Evolutionary conservation across 192 early-diverging fungal genomes (phyloP), one percentile per base, ranked within the genome.

Genomic region (Coemansia sp.): DNA sequence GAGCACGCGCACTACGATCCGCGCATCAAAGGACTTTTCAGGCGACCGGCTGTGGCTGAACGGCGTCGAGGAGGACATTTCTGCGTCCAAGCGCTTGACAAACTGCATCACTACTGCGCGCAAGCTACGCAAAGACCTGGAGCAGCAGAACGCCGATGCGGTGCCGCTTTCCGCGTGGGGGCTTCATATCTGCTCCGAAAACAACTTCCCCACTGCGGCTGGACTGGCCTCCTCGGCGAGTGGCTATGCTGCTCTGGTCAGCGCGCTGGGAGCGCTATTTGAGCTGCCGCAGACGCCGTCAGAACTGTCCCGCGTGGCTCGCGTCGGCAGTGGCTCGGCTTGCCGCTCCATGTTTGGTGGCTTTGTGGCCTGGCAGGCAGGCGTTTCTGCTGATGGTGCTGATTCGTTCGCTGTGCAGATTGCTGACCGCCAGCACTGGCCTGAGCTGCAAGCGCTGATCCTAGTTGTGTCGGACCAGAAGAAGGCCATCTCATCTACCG

Each of bases 151-250:
- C 18, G 60, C 55, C 44, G 34, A 31, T 23, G 48, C 53, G 1
- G 66, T 26, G 36, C 73, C 58, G 16, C 67, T 97, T 34, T 85
- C 92, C 0, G 53, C 58, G 28, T 86, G 82, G 65, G 48, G 70
- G n/a, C 66, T 98, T 47, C 92, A 92, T 58, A 85, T 99, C 40
- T 88, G 86, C 65, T 97, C 94, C n/a, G 90, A 88, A 57, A 99
- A 99, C 85, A 99, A 98, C 80, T 99, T 99, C 80, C 97, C 97
- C 15, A 99, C 97, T 6, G 97, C 97, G 18, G 97, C 97, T 1
- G 97, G 97, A 7, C 81, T 99, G 23, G 97, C 97, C 7, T 98
- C 96, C 41, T 94, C 92, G 8, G 97, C 97, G 11, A 91, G 91
- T 20, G 97, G 97, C 5, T 94, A 93, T 36, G 96, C 97, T 21